These are phyloP conservation scores for Hypoxylon rubiginosum DNA, from an alignment of 2,329 filamentous ascomycete genomes.

Conservation along the genomic window DNA sequence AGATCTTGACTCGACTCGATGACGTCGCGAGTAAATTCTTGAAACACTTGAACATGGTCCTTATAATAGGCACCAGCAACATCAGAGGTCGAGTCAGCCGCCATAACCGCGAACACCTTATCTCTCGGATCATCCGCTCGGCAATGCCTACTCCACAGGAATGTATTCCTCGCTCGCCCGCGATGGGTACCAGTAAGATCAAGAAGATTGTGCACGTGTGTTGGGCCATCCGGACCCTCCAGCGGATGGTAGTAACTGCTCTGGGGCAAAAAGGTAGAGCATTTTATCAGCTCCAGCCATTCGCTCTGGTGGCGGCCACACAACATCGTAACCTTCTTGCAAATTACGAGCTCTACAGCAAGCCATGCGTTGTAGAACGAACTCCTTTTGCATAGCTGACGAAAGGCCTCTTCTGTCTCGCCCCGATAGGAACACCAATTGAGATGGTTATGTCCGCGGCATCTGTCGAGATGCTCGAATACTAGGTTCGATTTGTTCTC, in stretches of 20 bases:
- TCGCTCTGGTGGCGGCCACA: slow-evolving; percentile 21
- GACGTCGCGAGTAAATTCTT: slow-evolving; percentile 19
- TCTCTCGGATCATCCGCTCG: slow-evolving; percentile 24
- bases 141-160: slow-evolving; percentile 28
- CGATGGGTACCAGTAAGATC: slow-evolving; percentile 3
- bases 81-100: slow-evolving; percentile 1
- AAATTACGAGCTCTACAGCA: slow-evolving; percentile 23
- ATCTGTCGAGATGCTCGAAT: slow-evolving; percentile 33
- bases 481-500: slow-evolving; percentile 29
- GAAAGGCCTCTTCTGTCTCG: slow-evolving; percentile 22
- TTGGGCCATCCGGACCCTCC: slow-evolving; percentile 19
- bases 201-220: slow-evolving; percentile 26
- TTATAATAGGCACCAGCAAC: slow-evolving; percentile 13
- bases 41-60: slow-evolving; percentile 13
- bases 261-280: slow-evolving; percentile 16
- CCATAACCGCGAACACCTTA: slow-evolving; percentile 23
- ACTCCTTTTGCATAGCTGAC: slow-evolving; percentile 16
- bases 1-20: slow-evolving; percentile 20
- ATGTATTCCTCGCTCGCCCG: slow-evolving; percentile 10
- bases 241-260: slow-evolving; percentile 32
- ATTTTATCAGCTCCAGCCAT: slow-evolving; percentile 23
- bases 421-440: slow-evolving; percentile 35
- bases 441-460: slow-evolving; percentile 23
- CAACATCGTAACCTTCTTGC: slow-evolving; percentile 10
- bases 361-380: slow-evolving; percentile 27